Evolutionary conservation across 768 basidiomycete genomes (phyloP).

Genomic region (Termitomyces sp.): DNA sequence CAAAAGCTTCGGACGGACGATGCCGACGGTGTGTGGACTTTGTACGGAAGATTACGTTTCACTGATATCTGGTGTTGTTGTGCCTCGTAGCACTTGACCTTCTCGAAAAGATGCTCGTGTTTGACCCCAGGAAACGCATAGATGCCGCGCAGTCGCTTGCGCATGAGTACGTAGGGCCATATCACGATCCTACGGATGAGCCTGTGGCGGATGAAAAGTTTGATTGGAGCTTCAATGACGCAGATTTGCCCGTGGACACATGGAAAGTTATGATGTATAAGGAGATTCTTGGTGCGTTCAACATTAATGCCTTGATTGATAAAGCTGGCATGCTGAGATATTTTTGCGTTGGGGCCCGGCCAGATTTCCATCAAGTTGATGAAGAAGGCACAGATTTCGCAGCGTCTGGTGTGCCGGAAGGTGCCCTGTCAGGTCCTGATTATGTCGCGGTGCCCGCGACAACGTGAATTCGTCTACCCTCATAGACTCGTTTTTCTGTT

Average conservation of each 20-base stretch:
- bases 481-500: neutral
- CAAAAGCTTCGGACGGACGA: conserved; percentile 90
- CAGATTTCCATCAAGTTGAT: neutral
- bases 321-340: neutral
- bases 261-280: conserved; percentile 99
- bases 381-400: neutral
- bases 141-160: conserved; percentile 85
- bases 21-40: conserved; percentile 59
- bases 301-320: neutral
- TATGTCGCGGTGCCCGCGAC: conserved; percentile 7
- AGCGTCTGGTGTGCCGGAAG: conserved; percentile 46
- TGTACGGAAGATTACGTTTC: neutral
- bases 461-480: neutral
- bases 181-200: conserved; percentile 98
- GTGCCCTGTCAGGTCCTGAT: conserved; percentile 67
- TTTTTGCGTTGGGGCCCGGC: neutral
- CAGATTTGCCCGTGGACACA: conserved; percentile 95
- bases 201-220: conserved; percentile 91
- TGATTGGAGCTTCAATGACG: conserved; percentile 99
- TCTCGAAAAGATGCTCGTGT: conserved; percentile 98
- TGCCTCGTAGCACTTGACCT: conserved; percentile 74
- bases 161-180: conserved; percentile 94
- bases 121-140: conserved; percentile 97
- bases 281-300: conserved; percentile 82
- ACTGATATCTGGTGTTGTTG: neutral